Base-by-base conservation (phyloP, 2,329 filamentous ascomycete species). In the Rutstroemia sp. region DNA sequence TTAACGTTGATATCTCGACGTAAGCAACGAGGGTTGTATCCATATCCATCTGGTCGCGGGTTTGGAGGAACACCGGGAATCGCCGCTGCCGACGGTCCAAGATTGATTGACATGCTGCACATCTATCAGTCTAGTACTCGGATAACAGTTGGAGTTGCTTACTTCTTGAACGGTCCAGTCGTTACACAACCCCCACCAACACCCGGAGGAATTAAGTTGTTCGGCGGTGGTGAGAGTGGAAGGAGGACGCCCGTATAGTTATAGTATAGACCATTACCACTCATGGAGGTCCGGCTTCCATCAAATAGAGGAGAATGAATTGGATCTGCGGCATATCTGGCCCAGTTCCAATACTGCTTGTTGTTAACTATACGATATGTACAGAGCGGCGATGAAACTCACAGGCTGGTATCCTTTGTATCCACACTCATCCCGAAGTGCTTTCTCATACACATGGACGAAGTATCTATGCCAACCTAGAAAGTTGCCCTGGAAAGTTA, bases 111-210 rank as follows among this genome's bases (percentile, higher is more conserved):
- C 64, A 70, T 69, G 55, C 63, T 65, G 23, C 10, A 44, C 21
- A 16, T 12, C 2, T 21, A 23, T 25, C 39, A 48, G 41, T 54
- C 41, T 56, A 30, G 2, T 39, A 41, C 5, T 9, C 12, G 14
- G 10, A 5, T 23, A 38, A 17, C 10, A 23, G 41, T 2, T 9
- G 27, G n/a, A 46, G 19, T n/a, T 7, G 21, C 48, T 19, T 56
- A 70, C 66, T 76, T 67, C 57, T 66, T 71, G 66, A 78, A 76
- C 2, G 76, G 75, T 1, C 76, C 76, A 1, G 69, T 72, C 9
- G 67, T 71, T 3, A 84, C 71, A 62, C 79, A 82, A 3, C 80
- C 80, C 30, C 80, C 79, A n/a, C 80, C 80, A 1, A 73, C 74
- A 21, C 78, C 53, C 1, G 74, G 74, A 0, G 75, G 76, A 54